A percentile compares a stretch with the other conserved stretches of the same genome.
Evolutionary conservation across 345 rosid species (phyloP).

Genomic region (Rhizophora mangle): DNA sequence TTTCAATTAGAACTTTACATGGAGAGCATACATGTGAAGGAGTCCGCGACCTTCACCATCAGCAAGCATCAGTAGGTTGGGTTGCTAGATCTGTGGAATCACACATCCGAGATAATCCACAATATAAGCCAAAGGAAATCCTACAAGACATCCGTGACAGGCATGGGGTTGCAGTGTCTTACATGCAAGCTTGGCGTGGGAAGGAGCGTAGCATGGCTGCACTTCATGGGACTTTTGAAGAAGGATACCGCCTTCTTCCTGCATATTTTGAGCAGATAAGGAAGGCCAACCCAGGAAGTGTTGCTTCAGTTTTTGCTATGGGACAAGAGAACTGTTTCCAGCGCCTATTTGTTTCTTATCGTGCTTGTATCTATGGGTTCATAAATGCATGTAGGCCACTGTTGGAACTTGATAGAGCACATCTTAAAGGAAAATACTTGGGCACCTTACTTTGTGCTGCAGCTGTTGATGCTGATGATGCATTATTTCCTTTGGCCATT

Average conservation of each 20-base stretch:
- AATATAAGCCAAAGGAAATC: slow-evolving; percentile 90
- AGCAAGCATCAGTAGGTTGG: slow-evolving; percentile 99
- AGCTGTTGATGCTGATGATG: slow-evolving; percentile 87
- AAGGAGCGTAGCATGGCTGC: slow-evolving; percentile 99
- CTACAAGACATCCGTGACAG: slow-evolving; percentile 89
- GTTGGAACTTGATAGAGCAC: slow-evolving; percentile 83
- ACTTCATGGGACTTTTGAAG: slow-evolving; percentile 97
- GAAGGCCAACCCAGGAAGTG: slow-evolving; percentile 78
- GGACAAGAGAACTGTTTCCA: slow-evolving; percentile 95
- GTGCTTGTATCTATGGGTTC: slow-evolving; percentile 91
- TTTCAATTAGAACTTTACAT: slow-evolving; percentile 82
- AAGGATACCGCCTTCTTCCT: slow-evolving; percentile 90
- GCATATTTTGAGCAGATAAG: slow-evolving; percentile 86
- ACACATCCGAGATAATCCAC: slow-evolving; percentile 92
- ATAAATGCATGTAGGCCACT: slow-evolving; percentile 92
- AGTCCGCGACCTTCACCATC: slow-evolving; percentile 85
- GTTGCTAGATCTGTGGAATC: slow-evolving; percentile 98
- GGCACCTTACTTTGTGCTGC: slow-evolving; percentile 88
- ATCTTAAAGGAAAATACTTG: slow-evolving; percentile 91
- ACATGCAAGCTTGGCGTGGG: slow-evolving; percentile 99
- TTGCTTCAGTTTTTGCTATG: slow-evolving; percentile 78
- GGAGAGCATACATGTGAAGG: slow-evolving; percentile 97
- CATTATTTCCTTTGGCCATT: slow-evolving; percentile 83
- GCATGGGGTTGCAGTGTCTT: slow-evolving; percentile 98
- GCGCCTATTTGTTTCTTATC: slow-evolving; percentile 79